Conservation (phyloP, 1,284 basidiomycete genomes). For the Kwoniella shivajii region DNA sequence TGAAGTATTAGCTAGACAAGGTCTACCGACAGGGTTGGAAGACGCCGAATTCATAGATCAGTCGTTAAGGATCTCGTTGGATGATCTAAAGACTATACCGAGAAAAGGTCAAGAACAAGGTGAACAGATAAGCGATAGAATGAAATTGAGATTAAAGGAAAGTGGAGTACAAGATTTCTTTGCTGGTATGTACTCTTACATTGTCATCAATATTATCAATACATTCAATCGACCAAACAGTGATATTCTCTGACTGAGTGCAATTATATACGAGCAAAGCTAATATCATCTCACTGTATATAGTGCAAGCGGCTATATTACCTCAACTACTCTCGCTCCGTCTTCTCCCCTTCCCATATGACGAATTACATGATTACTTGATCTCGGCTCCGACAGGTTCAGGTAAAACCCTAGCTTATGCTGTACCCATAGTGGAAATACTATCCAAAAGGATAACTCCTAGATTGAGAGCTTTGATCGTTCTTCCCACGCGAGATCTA, state of each 20-base stretch:
- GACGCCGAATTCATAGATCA: slow-evolving; percentile 73
- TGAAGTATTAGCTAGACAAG: slow-evolving; percentile 69
- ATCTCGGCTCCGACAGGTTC: slow-evolving; percentile 98
- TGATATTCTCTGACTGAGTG: no score
- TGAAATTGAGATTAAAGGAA: slow-evolving; percentile 66
- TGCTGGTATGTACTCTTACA: slow-evolving; percentile 65
- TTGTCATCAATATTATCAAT: not conserved
- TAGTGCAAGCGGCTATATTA: slow-evolving; percentile 50
- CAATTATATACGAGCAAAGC: not conserved
- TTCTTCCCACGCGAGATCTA: slow-evolving; percentile 94
- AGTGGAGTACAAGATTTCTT: slow-evolving; percentile 80
- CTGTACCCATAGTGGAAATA: slow-evolving; percentile 86
- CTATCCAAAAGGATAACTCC: slow-evolving; percentile 74
- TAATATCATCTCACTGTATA: no score
- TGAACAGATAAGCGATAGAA: slow-evolving; percentile 64
- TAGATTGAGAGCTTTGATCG: slow-evolving; percentile 83
- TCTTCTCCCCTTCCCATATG: slow-evolving; percentile 67
- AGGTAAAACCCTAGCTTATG: slow-evolving; percentile 95
- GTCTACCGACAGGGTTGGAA: slow-evolving; percentile 71
- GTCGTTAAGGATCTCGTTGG: slow-evolving; percentile 58
- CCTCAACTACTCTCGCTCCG: slow-evolving; percentile 43
- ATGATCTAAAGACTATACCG: slow-evolving; percentile 50
- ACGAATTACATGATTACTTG: slow-evolving; percentile 78
- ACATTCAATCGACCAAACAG: no score
- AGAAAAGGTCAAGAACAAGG: slow-evolving; percentile 41